Base-by-base conservation (phyloP, 1,139 yeast genomes). In the Hansenula sp. region DNA sequence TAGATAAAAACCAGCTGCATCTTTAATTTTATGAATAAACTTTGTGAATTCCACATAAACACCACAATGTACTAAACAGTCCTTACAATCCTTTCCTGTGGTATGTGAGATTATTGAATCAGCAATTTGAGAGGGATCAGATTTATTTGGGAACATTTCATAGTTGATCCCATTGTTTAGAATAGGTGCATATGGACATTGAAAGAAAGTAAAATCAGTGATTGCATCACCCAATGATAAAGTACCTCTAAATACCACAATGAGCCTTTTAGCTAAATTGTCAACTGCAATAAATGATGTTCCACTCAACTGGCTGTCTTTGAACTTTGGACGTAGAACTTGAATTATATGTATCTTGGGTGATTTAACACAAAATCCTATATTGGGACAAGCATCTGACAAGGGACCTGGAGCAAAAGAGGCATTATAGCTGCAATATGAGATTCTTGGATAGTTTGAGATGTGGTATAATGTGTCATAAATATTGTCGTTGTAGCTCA, bases 21-120 rank as follows among this genome's bases (percentile, higher is more conserved):
- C 21, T 67, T 53, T 40, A 70, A 64, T n/a, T 57, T 60, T 11
- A 56, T 61, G 32, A 44, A 73, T 65, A 32, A 71, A 68, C 40
- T 59, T 58, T 17, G 69, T 42, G 42, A 75, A 71, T 3, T 69
- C 64, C 38, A 47, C 35, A 33, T 61, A 56, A 38, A 81, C 79
- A 0, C 92, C 90, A 39, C 67, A 61, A 56, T 82, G 90, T 14
- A 79, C 77, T 33, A 57, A 59, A 55, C 90, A 82, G 8, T 63
- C 66, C 10, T 56, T 51, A 55, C 86, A 79, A 0, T 57, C 59
- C 3, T 38, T 37, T 13, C 45, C 40, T 11, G 58, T 47, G 34
- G 55, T 28, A 4, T 28, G 36, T 17, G 27, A 41, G 20, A 14
- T 28, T 21, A 10, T 40, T n/a, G n/a, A n/a, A 7, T 19, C 14